phyloP scores from a whole-genome alignment of 1,139 yeast species.

The Yamadazyma kanchanaburiensis region DNA sequence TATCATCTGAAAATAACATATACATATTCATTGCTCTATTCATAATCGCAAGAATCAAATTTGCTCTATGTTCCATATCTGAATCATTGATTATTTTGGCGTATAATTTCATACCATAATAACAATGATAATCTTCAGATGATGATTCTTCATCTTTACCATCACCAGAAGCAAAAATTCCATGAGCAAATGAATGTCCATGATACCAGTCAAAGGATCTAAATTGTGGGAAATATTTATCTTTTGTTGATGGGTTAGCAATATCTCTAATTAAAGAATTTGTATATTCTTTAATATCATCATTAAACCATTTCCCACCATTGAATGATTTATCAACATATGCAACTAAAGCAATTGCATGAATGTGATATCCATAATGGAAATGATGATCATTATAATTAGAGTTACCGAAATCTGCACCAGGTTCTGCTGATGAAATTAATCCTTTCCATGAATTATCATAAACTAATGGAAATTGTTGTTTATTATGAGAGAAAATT shows the following conservation, averaged over 20 bases:
- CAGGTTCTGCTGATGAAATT: constrained; percentile 63
- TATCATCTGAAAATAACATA: constrained; percentile 39
- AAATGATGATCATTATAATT: constrained; percentile 81
- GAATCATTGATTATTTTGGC: constrained; percentile 31
- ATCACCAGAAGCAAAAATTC: constrained; percentile 42
- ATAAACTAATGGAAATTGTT: constrained; percentile 60
- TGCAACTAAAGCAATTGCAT: constrained; percentile 66
- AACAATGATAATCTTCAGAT: constrained; percentile 45
- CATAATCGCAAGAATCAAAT: constrained; percentile 42
- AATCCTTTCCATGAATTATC: constrained; percentile 75
- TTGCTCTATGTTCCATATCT: constrained; percentile 36
- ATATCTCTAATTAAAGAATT: constrained; percentile 37
- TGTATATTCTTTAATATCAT: constrained; percentile 28
- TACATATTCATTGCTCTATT: constrained; percentile 41
- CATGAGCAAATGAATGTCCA: constrained; percentile 48
- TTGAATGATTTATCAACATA: constrained; percentile 42
- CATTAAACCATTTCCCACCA: constrained; percentile 24
- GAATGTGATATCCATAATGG: constrained; percentile 76
- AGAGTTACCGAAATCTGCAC: constrained; percentile 73
- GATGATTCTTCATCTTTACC: constrained; percentile 48
- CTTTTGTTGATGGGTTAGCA: constrained; percentile 37
- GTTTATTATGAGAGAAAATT: constrained; percentile 55
- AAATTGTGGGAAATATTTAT: constrained; percentile 36
- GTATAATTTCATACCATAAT: constrained; percentile 40
- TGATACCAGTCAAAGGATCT: constrained; percentile 46